phyloP scores from a whole-genome alignment of 805 yeast genomes.

The Yarrowia keelungensis region DNA sequence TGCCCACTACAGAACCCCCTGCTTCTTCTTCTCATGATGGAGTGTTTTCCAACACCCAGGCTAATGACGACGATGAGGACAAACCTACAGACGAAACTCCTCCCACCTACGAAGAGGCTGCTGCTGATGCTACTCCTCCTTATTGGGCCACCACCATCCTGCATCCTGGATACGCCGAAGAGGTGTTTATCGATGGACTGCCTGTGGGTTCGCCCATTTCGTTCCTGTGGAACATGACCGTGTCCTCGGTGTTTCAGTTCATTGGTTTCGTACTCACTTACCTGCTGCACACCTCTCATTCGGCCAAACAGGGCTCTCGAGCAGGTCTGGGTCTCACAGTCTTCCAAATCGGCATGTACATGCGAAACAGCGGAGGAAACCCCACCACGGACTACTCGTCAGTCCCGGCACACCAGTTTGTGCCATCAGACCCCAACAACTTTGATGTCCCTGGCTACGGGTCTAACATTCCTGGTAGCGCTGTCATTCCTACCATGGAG shows the following conservation, averaged over 20 bases:
- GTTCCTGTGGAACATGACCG: conserved; percentile 87
- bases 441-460: conserved; percentile 52
- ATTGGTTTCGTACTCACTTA: conserved; percentile 92
- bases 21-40: conserved; percentile 63
- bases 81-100: conserved; percentile 58
- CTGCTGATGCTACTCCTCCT: conserved; percentile 92
- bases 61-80: conserved; percentile 72
- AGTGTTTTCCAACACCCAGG: conserved; percentile 79
- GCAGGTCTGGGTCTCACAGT: conserved; percentile 90
- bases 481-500: conserved; percentile 39
- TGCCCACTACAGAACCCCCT: conserved; percentile 22
- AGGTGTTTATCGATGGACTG: conserved; percentile 89
- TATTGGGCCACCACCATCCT: conserved; percentile 93
- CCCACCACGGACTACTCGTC: conserved; percentile 36
- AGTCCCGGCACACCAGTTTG: conserved; percentile 51
- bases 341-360: conserved; percentile 68
- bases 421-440: conserved; percentile 65
- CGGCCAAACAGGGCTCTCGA: conserved; percentile 93
- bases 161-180: conserved; percentile 79
- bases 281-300: conserved; percentile 92
- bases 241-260: conserved; percentile 90
- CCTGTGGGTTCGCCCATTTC: conserved; percentile 94
- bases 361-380: conserved; percentile 48
- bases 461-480: conserved; percentile 43
- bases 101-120: conserved; percentile 94